Percentiles rank a stretch among this genome's conserved stretches.
Evolutionary conservation across 768 basidiomycete genomes (phyloP).

Genomic region (Candolleomyces aberdarensis): DNA sequence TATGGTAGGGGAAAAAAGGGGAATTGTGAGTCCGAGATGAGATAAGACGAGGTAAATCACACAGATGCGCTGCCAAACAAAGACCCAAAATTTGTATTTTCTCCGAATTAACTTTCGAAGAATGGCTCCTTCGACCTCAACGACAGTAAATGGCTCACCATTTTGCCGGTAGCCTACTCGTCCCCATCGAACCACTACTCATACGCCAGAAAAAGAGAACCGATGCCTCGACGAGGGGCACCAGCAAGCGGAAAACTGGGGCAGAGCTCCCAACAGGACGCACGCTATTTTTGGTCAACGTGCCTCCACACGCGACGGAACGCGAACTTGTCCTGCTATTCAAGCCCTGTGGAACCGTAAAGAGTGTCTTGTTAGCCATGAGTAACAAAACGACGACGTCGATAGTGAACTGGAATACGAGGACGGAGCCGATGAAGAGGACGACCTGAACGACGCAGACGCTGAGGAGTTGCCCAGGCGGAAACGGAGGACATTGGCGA

Average conservation of each 20-base stretch:
- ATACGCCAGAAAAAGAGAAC: constrained; percentile 62
- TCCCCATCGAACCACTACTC: constrained; percentile 59
- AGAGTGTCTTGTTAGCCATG: constrained; percentile 9
- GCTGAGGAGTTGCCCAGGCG: constrained; percentile 8
- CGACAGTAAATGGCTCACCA: constrained; percentile 41
- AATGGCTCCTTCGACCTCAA: constrained; percentile 6
- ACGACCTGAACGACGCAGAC: constrained; percentile 8
- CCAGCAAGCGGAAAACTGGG: neutral
- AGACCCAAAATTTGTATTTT: neutral
- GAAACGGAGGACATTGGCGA: constrained; percentile 40
- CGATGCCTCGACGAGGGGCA: constrained; percentile 14
- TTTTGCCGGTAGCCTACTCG: constrained; percentile 43
- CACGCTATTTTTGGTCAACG: constrained; percentile 85
- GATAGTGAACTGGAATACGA: constrained; percentile 8
- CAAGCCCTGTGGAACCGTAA: constrained; percentile 41
- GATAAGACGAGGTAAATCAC: neutral
- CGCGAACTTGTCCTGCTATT: constrained; percentile 78
- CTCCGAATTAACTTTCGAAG: neutral
- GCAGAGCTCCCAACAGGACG: constrained; percentile 50
- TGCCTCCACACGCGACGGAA: constrained; percentile 86
- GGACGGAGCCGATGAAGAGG: constrained; percentile 39
- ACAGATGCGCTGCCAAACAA: neutral
- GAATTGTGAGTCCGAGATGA: no score
- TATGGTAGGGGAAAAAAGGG: no score
- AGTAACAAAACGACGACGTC: neutral